phyloP scores from a whole-genome alignment of 192 early-diverging fungal species.

The Gamsiella multidivaricata region DNA sequence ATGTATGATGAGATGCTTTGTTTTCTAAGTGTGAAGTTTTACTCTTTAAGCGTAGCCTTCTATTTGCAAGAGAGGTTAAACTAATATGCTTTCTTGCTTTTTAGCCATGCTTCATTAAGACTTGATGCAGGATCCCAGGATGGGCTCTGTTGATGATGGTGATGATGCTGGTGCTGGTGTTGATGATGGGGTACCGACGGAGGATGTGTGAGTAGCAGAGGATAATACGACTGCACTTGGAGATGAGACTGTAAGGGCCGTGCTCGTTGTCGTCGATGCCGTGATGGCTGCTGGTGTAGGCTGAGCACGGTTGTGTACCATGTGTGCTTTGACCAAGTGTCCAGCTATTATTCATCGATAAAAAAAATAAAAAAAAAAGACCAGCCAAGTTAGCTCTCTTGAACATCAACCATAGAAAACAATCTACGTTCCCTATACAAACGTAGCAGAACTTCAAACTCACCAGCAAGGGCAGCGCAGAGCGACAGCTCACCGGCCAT shows the following conservation, averaged over 20 bases:
- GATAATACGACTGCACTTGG: background rate
- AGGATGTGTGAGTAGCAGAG: constrained; percentile 3
- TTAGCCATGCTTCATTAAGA: constrained; percentile 26
- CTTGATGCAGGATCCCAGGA: constrained; percentile 57
- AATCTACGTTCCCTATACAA: no score
- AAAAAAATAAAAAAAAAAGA: background rate
- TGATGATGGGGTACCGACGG: constrained; percentile 8
- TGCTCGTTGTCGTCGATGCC: constrained; percentile 11
- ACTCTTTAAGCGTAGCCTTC: background rate
- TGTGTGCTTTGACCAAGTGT: constrained; percentile 89
- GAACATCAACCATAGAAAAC: no score
- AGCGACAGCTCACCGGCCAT: constrained; percentile 94
- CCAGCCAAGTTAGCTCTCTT: no score
- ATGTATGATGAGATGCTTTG: background rate
- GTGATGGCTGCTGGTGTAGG: constrained; percentile 50
- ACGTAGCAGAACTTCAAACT: no score
- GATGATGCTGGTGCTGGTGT: constrained; percentile 20
- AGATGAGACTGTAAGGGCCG: constrained; percentile 3
- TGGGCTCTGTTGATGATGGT: constrained; percentile 28
- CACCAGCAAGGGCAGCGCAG: constrained; percentile 81
- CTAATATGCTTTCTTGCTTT: no score
- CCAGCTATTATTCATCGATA: constrained; percentile 63
- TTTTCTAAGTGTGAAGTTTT: background rate
- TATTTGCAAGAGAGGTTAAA: no score
- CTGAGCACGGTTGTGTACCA: constrained; percentile 83